phyloP scores from a whole-genome alignment of 306 rosid species.

The Vigna mungo region DNA sequence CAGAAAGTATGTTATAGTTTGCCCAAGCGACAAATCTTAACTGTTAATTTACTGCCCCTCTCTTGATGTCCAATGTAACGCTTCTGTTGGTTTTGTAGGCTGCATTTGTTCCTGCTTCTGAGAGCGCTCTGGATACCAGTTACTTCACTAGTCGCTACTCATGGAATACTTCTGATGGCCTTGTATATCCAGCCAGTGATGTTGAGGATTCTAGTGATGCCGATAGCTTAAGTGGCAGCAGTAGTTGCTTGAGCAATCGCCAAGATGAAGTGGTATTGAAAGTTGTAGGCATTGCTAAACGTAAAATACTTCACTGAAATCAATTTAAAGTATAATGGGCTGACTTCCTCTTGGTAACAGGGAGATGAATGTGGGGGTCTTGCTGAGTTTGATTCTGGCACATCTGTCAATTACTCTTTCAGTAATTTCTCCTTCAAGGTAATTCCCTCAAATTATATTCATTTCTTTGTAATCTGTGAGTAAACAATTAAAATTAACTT shows the following conservation, averaged over 20 bases:
- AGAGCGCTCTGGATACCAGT: slow-evolving; percentile 94
- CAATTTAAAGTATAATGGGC: slow-evolving; percentile 29
- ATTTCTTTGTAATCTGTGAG: slow-evolving; percentile 17
- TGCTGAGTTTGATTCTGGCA: slow-evolving; percentile 86
- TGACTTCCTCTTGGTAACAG: slow-evolving; percentile 60
- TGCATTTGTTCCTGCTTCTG: slow-evolving; percentile 97
- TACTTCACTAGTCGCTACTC: slow-evolving; percentile 93
- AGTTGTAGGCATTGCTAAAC: slow-evolving; percentile 27
- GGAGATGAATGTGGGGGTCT: slow-evolving; percentile 94
- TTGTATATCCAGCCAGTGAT: slow-evolving; percentile 72
- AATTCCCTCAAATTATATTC: slow-evolving; percentile 31
- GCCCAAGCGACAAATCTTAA: slow-evolving; percentile 5
- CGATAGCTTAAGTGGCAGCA: slow-evolving; percentile 94
- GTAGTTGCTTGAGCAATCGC: slow-evolving; percentile 86
- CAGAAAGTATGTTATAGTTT: slow-evolving; percentile 73
- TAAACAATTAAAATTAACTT: slow-evolving; percentile 15
- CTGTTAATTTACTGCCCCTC: slow-evolving; percentile 21
- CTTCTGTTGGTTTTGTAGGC: slow-evolving; percentile 67
- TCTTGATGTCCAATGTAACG: slow-evolving; percentile 9
- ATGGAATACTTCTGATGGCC: slow-evolving; percentile 82
- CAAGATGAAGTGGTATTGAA: slow-evolving; percentile 93
- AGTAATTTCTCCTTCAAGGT: slow-evolving; percentile 99
- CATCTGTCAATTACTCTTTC: slow-evolving; percentile 87
- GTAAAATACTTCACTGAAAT: slow-evolving; percentile 28
- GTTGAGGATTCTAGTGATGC: slow-evolving; percentile 90